Percentiles rank a stretch among this genome's conserved stretches.
Conservation (phyloP, 2,329 filamentous ascomycete genomes). For the Penicillium oxalicum region DNA sequence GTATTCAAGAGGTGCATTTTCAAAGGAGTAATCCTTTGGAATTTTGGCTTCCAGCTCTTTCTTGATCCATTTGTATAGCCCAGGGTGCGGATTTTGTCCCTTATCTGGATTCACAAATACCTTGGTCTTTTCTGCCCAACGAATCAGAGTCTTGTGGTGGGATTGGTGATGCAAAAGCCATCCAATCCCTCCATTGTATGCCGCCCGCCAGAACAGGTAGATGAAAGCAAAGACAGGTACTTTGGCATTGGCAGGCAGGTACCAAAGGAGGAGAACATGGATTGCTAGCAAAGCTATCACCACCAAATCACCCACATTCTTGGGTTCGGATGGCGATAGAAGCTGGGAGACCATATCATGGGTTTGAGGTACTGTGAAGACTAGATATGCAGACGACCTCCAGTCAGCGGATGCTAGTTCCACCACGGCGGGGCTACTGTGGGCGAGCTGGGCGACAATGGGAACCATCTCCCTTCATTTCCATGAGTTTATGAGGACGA, state of each 20-base stretch:
- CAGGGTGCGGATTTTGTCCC: conserved; percentile 76
- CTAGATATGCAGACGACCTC: conserved; percentile 44
- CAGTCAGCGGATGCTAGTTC: conserved; percentile 15
- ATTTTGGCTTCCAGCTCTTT: conserved; percentile 92
- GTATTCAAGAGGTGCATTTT: conserved; percentile 90
- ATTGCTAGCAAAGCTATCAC: conserved; percentile 72
- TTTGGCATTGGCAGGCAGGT: conserved; percentile 63
- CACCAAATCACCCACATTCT: conserved; percentile 80
- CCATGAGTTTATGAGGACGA: too few relatives aligned
- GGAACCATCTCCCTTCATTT: too few relatives aligned
- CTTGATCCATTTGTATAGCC: conserved; percentile 78
- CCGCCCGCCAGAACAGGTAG: conserved; percentile 87
- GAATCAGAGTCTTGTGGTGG: conserved; percentile 74
- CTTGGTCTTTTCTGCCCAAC: conserved; percentile 78
- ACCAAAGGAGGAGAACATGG: conserved; percentile 68
- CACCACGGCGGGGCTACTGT: conserved; percentile 1
- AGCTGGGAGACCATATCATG: conserved; percentile 99
- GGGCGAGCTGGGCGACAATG: background rate
- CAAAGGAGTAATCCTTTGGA: conserved; percentile 85
- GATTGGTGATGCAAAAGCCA: conserved; percentile 85
- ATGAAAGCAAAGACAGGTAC: conserved; percentile 72
- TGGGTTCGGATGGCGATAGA: conserved; percentile 87
- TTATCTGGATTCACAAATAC: conserved; percentile 78
- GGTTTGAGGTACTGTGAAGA: conserved; percentile 91
- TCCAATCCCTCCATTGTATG: conserved; percentile 92